Conservation (phyloP, 768 basidiomycete species). For the Goffeauzyma gilvescens region DNA sequence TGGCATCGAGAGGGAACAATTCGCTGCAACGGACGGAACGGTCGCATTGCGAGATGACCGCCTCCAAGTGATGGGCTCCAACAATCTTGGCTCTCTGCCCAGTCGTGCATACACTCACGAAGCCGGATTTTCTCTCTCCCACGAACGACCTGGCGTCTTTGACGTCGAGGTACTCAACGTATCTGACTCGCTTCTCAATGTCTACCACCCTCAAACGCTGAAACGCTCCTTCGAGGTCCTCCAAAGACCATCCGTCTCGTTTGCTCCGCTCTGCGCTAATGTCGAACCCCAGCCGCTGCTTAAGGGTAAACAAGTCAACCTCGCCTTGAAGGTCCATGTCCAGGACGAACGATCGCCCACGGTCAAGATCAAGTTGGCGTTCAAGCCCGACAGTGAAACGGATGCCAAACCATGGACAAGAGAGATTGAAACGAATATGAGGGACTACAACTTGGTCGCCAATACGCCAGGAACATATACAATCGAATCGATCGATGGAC, state of each 20-base stretch:
- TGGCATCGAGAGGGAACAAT: background rate
- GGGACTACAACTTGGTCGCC: constrained; percentile 20
- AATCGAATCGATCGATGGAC: constrained; percentile 49
- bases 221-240: constrained; percentile 49
- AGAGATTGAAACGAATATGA: constrained; percentile 39
- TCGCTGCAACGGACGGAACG: background rate
- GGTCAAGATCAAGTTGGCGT: constrained; percentile 40
- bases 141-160: constrained; percentile 34
- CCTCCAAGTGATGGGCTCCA: too few relatives aligned
- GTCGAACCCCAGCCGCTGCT: constrained; percentile 50
- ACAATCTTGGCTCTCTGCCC: too few relatives aligned
- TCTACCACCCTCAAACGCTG: constrained; percentile 33
- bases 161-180: constrained; percentile 49
- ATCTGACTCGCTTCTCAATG: constrained; percentile 64
- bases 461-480: constrained; percentile 58
- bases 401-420: constrained; percentile 46
- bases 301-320: background rate
- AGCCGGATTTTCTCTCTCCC: background rate
- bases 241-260: constrained; percentile 50
- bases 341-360: background rate
- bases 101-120: background rate
- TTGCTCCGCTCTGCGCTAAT: constrained; percentile 46
- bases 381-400: constrained; percentile 37
- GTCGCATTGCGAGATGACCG: constrained; percentile 11
- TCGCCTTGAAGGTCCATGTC: background rate